Evolutionary conservation across 768 basidiomycete species (phyloP).

Genomic region (Rubroboletus pulcherrimus): DNA sequence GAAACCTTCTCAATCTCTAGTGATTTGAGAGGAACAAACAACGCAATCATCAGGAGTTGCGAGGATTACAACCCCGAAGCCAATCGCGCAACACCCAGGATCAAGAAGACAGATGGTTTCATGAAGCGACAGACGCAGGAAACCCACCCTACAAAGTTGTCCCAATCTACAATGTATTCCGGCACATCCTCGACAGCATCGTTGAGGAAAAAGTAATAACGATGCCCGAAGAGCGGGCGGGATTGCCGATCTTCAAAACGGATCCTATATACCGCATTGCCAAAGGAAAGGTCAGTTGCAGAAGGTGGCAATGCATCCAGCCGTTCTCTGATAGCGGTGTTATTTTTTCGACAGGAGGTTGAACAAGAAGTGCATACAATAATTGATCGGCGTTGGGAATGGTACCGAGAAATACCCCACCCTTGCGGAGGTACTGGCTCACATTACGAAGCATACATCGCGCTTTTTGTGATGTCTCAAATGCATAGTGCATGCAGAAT

Average conservation of each 20-base stretch:
- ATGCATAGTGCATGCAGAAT: conserved; percentile 99
- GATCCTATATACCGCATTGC: conserved; percentile 88
- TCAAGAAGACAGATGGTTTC: background rate
- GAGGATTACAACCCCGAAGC: background rate
- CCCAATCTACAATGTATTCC: conserved; percentile 97
- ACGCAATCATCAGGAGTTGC: background rate
- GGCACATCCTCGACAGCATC: conserved; percentile 98
- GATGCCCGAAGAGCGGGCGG: conserved; percentile 76
- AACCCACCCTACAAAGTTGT: conserved; percentile 78
- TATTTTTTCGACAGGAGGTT: conserved; percentile 6
- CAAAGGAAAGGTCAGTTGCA: conserved; percentile 71
- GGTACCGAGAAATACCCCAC: conserved; percentile 96
- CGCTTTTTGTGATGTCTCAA: conserved; percentile 84
- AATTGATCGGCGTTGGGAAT: conserved; percentile 86
- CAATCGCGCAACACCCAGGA: background rate
- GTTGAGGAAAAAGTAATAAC: conserved; percentile 88
- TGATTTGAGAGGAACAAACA: background rate
- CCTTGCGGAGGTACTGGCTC: conserved; percentile 67
- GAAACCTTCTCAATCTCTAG: background rate
- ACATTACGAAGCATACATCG: conserved; percentile 94
- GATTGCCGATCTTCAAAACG: conserved; percentile 71
- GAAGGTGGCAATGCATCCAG: conserved; percentile 68
- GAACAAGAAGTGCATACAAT: conserved; percentile 51
- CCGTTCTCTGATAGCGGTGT: conserved; percentile 49
- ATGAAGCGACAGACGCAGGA: background rate